phyloP scores from a whole-genome alignment of 805 yeast genomes.

The Ogataea neopini region DNA sequence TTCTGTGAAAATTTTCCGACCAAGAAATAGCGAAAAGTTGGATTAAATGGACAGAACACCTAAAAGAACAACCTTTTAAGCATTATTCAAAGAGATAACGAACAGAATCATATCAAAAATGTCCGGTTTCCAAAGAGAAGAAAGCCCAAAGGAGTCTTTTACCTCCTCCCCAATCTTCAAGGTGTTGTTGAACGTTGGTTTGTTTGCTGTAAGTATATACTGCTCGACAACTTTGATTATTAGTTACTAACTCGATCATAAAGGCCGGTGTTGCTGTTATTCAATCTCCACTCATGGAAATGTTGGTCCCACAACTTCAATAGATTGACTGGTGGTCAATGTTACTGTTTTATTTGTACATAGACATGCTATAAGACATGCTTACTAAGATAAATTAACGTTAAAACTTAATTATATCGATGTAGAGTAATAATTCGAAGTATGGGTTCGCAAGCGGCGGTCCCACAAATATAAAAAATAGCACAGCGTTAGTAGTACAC shows the following conservation, averaged over 20 bases:
- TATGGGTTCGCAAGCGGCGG: background rate
- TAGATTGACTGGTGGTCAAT: constrained; percentile 9
- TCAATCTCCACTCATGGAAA: constrained; percentile 78
- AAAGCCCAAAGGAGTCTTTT: constrained; percentile 44
- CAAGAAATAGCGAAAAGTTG: background rate
- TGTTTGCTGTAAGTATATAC: constrained; percentile 48
- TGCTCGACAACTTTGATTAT: background rate
- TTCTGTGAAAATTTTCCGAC: constrained; percentile 3
- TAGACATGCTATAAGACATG: background rate
- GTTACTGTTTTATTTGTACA: constrained; percentile 5
- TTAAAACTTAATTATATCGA: background rate
- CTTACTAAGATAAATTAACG: background rate
- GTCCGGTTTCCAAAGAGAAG: constrained; percentile 35
- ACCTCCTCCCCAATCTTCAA: constrained; percentile 67
- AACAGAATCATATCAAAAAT: constrained; percentile 16
- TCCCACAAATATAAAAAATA: background rate
- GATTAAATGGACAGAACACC: background rate
- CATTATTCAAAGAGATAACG: background rate
- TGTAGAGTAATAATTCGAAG: background rate
- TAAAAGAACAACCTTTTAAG: too few relatives aligned
- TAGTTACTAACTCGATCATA: constrained; percentile 13
- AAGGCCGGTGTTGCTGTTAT: constrained; percentile 72
- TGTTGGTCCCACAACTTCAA: constrained; percentile 69
- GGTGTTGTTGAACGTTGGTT: constrained; percentile 58
- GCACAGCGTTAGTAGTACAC: constrained; percentile 6